These are phyloP conservation scores for Cyamopsis tetragonoloba DNA, from an alignment of 306 rosid genomes.

Conservation along the genomic window DNA sequence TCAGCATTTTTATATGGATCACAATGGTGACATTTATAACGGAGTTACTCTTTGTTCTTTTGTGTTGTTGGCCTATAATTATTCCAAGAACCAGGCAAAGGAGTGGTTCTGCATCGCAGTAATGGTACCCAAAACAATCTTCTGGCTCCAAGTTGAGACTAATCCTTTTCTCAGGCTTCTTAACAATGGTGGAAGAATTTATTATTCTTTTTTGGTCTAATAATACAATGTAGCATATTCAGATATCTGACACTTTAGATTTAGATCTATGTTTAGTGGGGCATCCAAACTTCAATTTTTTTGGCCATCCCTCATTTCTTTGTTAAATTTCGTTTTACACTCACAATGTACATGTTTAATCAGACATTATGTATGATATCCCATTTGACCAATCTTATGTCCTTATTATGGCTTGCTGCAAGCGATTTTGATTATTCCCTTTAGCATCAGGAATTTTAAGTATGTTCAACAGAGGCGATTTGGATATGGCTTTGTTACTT, in stretches of 20 bases:
- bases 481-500: too few relatives aligned
- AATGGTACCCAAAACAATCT: slow-evolving; percentile 20
- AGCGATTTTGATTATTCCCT: too few relatives aligned
- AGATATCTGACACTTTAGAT: too few relatives aligned
- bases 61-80: slow-evolving; percentile 67
- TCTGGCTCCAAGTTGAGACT: slow-evolving; percentile 22
- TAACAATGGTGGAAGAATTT: neutral
- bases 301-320: neutral
- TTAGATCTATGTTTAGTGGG: slow-evolving; percentile 22
- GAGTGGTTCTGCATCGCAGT: slow-evolving; percentile 30
- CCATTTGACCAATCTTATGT: neutral
- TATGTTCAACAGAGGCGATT: too few relatives aligned
- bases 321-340: slow-evolving; percentile 4
- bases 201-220: neutral
- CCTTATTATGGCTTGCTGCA: neutral
- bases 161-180: slow-evolving; percentile 11
- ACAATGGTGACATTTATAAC: slow-evolving; percentile 47
- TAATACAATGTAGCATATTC: slow-evolving; percentile 3
- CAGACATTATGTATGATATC: slow-evolving; percentile 12
- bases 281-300: slow-evolving; percentile 14
- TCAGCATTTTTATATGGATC: slow-evolving; percentile 62
- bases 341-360: slow-evolving; percentile 23
- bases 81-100: slow-evolving; percentile 57
- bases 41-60: slow-evolving; percentile 52
- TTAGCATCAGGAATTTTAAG: too few relatives aligned